phyloP scores from a whole-genome alignment of 2,329 filamentous ascomycete genomes.

The Sarocladium oryzae region DNA sequence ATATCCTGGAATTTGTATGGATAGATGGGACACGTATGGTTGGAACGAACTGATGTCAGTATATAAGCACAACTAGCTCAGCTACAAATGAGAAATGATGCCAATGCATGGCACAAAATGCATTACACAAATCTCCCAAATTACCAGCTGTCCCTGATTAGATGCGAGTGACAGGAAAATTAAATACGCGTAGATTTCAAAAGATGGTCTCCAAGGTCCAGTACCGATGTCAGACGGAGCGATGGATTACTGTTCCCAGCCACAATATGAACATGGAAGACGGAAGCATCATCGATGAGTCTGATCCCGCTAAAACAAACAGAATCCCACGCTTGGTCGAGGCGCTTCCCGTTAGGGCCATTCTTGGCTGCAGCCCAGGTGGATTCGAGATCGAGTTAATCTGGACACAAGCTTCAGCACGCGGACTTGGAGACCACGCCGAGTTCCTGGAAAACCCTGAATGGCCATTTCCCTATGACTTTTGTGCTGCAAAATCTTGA shows the following conservation, averaged over 20 bases:
- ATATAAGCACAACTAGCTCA: neutral
- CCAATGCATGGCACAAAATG: conserved; percentile 5
- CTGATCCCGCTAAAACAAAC: neutral
- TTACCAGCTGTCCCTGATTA: too few relatives aligned
- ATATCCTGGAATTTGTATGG: neutral
- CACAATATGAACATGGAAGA: neutral
- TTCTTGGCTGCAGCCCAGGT: neutral
- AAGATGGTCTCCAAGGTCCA: too few relatives aligned
- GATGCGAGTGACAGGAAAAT: too few relatives aligned
- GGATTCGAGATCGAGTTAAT: conserved; percentile 7
- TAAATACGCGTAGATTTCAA: too few relatives aligned
- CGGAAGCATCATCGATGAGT: conserved; percentile 7
- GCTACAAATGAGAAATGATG: conserved; percentile 7
- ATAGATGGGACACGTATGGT: too few relatives aligned
- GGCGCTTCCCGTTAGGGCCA: neutral
- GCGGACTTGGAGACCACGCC: neutral
- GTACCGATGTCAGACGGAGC: too few relatives aligned
- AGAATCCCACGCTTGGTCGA: neutral
- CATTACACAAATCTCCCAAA: too few relatives aligned
- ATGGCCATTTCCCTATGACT: too few relatives aligned
- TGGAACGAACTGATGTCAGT: neutral
- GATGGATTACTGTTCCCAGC: too few relatives aligned
- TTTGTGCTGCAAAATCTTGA: neutral
- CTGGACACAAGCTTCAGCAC: conserved; percentile 3
- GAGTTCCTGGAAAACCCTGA: conserved; percentile 5